phyloP scores from a whole-genome alignment of 805 yeast species.

The Ascoidea rubescens region DNA sequence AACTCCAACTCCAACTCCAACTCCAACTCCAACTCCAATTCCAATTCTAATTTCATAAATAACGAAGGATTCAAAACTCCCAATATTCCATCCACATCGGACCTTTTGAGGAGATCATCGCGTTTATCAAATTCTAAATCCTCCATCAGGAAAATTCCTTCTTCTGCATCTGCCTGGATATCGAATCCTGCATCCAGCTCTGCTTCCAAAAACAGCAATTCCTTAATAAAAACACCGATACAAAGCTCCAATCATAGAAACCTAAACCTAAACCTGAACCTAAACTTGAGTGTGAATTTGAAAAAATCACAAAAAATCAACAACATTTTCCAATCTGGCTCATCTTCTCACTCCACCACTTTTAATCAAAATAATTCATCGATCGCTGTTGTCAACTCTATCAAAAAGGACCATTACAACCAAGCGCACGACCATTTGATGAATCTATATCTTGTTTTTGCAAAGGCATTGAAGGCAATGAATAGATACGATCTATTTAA shows the following conservation, averaged over 20 bases:
- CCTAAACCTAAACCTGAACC: slow-evolving; percentile 13
- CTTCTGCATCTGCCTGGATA: slow-evolving; percentile 15
- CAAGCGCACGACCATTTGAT: slow-evolving; percentile 28
- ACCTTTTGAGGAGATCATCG: slow-evolving; percentile 26
- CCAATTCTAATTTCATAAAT: background rate
- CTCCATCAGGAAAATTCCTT: slow-evolving; percentile 10
- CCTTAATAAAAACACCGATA: slow-evolving; percentile 2
- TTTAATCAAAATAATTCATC: background rate
- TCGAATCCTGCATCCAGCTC: slow-evolving; percentile 20
- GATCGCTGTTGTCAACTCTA: slow-evolving; percentile 3
- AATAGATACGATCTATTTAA: slow-evolving; percentile 61
- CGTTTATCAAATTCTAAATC: slow-evolving; percentile 16
- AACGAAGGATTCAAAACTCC: slow-evolving; percentile 26
- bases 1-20: background rate
- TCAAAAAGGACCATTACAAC: slow-evolving; percentile 7
- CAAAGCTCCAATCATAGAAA: slow-evolving; percentile 14
- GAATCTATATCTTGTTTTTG: slow-evolving; percentile 36
- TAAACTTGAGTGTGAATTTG: too few species aligned
- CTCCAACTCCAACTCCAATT: slow-evolving; percentile 4
- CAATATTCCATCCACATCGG: slow-evolving; percentile 20
- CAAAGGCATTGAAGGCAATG: slow-evolving; percentile 47
- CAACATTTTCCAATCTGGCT: slow-evolving; percentile 10
- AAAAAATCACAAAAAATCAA: background rate
- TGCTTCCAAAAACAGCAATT: slow-evolving; percentile 12
- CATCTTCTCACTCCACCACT: slow-evolving; percentile 12